These are phyloP conservation scores for Hypoxylon sp. DNA, from an alignment of 2,329 filamentous ascomycete genomes.

Conservation along the genomic window DNA sequence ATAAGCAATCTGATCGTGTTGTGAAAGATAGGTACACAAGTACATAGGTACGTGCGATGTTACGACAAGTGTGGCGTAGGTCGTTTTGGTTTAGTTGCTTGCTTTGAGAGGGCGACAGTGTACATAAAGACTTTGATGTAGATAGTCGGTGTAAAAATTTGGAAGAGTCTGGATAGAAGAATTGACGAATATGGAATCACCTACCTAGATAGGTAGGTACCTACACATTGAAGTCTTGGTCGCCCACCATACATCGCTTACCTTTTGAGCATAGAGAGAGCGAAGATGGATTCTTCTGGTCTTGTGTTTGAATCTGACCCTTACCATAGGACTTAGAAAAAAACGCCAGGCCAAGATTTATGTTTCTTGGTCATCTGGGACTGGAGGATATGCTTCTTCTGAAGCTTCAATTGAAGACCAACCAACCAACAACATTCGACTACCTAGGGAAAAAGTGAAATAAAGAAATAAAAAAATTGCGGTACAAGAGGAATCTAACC, in stretches of 20 bases:
- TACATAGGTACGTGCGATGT: too few relatives aligned
- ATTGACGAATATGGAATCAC: too few relatives aligned
- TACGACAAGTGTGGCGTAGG: too few relatives aligned
- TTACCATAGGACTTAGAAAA: too few relatives aligned
- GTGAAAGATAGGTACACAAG: too few relatives aligned
- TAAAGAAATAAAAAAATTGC: constrained; percentile 13
- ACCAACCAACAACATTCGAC: too few relatives aligned
- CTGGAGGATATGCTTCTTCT: not conserved
- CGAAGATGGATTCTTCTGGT: too few relatives aligned
- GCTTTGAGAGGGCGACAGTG: not conserved
- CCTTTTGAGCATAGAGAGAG: not conserved
- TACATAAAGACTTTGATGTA: constrained; percentile 11
- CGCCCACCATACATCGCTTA: not conserved
- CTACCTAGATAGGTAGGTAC: too few relatives aligned
- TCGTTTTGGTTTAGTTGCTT: not conserved
- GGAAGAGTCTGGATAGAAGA: constrained; percentile 6
- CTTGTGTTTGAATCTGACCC: too few relatives aligned
- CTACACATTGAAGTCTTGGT: not conserved
- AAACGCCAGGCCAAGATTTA: too few relatives aligned
- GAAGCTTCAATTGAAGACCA: not conserved
- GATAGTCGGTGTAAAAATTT: not conserved
- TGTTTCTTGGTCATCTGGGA: too few relatives aligned
- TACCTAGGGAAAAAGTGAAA: not conserved
- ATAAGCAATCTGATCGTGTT: constrained; percentile 85
- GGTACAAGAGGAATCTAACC: constrained; percentile 43